Conservation (phyloP, 371 early-diverging fungal species). For the Umbelopsis sp. region DNA sequence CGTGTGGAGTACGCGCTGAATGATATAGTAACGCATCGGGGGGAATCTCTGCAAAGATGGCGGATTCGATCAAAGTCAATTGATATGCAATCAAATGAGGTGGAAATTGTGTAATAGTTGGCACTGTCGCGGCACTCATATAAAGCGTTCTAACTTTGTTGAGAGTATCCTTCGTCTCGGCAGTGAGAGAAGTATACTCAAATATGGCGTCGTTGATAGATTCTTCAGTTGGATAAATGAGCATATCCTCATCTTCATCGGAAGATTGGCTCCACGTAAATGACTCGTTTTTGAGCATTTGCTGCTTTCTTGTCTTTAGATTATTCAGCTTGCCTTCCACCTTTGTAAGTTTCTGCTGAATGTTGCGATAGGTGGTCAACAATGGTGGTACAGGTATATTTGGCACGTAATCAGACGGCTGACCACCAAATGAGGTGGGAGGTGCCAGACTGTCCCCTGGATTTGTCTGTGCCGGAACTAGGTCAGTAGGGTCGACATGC, state of each 20-base stretch:
- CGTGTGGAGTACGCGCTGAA: conserved; percentile 63
- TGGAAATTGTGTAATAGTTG: conserved; percentile 60
- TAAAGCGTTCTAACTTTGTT: conserved; percentile 51
- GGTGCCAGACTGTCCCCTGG: conserved; percentile 48
- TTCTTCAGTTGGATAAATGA: conserved; percentile 22
- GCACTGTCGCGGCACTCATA: conserved; percentile 53
- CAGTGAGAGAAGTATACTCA: conserved; percentile 35
- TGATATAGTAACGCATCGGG: conserved; percentile 61
- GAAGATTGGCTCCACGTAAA: not conserved
- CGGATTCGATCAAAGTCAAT: conserved; percentile 69
- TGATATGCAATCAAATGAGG: conserved; percentile 71
- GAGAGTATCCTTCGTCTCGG: conserved; percentile 37
- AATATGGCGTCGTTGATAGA: conserved; percentile 30
- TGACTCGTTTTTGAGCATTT: not conserved
- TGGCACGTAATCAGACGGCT: conserved; percentile 33
- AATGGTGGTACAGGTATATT: conserved; percentile 53
- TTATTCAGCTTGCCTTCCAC: conserved; percentile 20
- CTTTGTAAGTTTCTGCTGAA: conserved; percentile 19
- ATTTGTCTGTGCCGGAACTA: conserved; percentile 55
- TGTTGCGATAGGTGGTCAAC: conserved; percentile 37
- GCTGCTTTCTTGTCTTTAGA: conserved; percentile 9
- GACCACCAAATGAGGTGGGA: conserved; percentile 24
- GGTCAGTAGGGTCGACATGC: conserved; percentile 44
- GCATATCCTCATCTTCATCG: conserved; percentile 18
- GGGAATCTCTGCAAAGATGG: conserved; percentile 63